Conservation (phyloP, 1,284 basidiomycete genomes). For the Irpex rosettiformis region DNA sequence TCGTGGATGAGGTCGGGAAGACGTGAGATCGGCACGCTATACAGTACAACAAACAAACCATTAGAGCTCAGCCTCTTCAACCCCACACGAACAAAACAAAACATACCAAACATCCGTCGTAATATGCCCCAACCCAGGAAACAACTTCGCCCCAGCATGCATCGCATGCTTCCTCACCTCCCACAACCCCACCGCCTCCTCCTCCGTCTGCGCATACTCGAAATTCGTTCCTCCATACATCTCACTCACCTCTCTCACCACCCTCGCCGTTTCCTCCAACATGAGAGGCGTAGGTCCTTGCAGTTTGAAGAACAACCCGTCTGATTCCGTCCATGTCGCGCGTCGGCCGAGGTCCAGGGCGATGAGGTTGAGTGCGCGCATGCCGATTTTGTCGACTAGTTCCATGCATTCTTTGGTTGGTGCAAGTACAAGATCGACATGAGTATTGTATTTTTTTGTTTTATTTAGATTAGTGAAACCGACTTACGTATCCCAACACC, state of each 20-base stretch:
- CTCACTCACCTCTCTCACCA: constrained; percentile 54
- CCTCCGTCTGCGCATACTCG: constrained; percentile 61
- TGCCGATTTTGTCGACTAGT: constrained; percentile 68
- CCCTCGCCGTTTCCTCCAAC: constrained; percentile 60
- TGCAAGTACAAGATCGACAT: too few species aligned
- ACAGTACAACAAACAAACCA: background rate
- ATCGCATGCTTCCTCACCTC: constrained; percentile 81
- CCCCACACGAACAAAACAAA: background rate
- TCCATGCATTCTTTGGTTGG: constrained; percentile 62
- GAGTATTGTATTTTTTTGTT: too few species aligned
- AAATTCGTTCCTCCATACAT: constrained; percentile 71
- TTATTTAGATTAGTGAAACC: too few species aligned
- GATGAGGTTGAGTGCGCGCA: constrained; percentile 65
- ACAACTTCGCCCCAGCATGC: constrained; percentile 65
- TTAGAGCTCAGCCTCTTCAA: background rate
- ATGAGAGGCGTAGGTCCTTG: constrained; percentile 65
- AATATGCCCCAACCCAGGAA: constrained; percentile 38
- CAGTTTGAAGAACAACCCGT: constrained; percentile 86
- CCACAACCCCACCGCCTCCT: constrained; percentile 81
- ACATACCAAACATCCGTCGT: constrained; percentile 85
- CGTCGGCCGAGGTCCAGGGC: constrained; percentile 40
- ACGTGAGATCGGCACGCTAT: constrained; percentile 78
- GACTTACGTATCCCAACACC: constrained; percentile 64
- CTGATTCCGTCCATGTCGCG: constrained; percentile 59
- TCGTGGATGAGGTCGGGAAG: constrained; percentile 74